Evolutionary conservation across 2,329 filamentous ascomycete genomes (phyloP).

Genomic region (Neonectria ditissima): DNA sequence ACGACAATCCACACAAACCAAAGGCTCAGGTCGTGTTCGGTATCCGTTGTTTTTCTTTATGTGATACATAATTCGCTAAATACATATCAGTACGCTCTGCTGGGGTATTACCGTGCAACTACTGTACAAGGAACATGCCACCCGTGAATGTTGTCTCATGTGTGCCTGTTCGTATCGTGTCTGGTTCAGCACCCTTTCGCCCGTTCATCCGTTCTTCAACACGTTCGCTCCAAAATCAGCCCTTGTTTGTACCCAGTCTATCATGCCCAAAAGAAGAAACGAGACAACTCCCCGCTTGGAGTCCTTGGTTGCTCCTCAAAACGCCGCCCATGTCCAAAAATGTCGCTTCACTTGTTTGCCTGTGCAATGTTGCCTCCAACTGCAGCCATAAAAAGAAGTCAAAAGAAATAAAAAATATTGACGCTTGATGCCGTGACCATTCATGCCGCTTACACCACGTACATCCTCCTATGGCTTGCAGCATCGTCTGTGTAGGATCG

Average conservation of each 20-base stretch:
- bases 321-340: conserved; percentile 33
- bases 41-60: conserved; percentile 1
- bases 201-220: conserved; percentile 15
- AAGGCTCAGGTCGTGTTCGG: conserved; percentile 15
- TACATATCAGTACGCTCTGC: conserved; percentile 27
- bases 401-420: conserved; percentile 15
- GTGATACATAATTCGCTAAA: conserved; percentile 1
- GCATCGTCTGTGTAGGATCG: conserved; percentile 43
- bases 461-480: conserved; percentile 37
- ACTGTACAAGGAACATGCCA: conserved; percentile 37
- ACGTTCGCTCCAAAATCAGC: conserved; percentile 16
- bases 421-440: not conserved
- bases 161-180: conserved; percentile 28
- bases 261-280: conserved; percentile 26
- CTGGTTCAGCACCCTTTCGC: conserved; percentile 23
- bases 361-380: conserved; percentile 26
- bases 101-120: conserved; percentile 38
- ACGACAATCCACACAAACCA: not conserved
- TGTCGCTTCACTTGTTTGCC: conserved; percentile 27
- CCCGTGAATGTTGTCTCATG: conserved; percentile 15
- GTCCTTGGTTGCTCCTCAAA: conserved; percentile 21
- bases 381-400: conserved; percentile 4
- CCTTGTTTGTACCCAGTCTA: conserved; percentile 37
- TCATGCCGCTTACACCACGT: conserved; percentile 35
- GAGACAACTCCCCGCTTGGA: conserved; percentile 12